These are phyloP conservation scores for Schoenoplectus triqueter DNA, from an alignment of 202 grass and related monocot species.

Conservation along the genomic window DNA sequence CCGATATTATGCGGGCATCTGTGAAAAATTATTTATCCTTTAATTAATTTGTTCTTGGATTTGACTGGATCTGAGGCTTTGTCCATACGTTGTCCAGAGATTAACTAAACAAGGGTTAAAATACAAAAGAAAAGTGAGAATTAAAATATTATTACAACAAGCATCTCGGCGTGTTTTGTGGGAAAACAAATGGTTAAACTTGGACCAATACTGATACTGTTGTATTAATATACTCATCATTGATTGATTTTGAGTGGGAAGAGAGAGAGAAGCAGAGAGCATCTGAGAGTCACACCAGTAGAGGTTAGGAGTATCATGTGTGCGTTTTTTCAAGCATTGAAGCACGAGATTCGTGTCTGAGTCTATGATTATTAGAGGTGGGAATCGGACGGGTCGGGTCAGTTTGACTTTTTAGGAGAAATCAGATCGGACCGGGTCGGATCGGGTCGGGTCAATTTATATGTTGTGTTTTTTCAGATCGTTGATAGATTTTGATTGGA, in stretches of 20 bases:
- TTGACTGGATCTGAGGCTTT: conserved; percentile 35
- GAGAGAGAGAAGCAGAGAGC: too few species aligned
- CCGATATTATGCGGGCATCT: background rate
- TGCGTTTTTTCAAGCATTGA: too few species aligned
- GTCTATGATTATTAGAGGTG: too few species aligned
- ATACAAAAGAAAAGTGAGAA: conserved; percentile 7
- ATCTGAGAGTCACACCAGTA: too few species aligned
- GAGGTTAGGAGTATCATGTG: too few species aligned
- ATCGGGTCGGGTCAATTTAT: too few species aligned
- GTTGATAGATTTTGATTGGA: too few species aligned
- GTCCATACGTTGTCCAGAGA: conserved; percentile 23
- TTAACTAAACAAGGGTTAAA: conserved; percentile 1
- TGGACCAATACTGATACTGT: conserved; percentile 24
- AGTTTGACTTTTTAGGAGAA: too few species aligned
- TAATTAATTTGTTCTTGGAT: background rate
- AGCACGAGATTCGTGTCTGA: too few species aligned
- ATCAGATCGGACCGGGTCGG: too few species aligned
- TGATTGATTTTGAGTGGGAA: conserved; percentile 5
- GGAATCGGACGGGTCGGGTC: too few species aligned
- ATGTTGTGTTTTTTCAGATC: too few species aligned
- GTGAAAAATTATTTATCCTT: background rate
- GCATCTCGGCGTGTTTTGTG: conserved; percentile 36
- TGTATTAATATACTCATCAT: conserved; percentile 16
- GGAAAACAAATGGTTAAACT: conserved; percentile 3
- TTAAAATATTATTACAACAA: background rate